Percentiles rank a stretch among this genome's conserved stretches.
Conservation (phyloP, 2,329 filamentous ascomycete species). For the Penicillium sp. region DNA sequence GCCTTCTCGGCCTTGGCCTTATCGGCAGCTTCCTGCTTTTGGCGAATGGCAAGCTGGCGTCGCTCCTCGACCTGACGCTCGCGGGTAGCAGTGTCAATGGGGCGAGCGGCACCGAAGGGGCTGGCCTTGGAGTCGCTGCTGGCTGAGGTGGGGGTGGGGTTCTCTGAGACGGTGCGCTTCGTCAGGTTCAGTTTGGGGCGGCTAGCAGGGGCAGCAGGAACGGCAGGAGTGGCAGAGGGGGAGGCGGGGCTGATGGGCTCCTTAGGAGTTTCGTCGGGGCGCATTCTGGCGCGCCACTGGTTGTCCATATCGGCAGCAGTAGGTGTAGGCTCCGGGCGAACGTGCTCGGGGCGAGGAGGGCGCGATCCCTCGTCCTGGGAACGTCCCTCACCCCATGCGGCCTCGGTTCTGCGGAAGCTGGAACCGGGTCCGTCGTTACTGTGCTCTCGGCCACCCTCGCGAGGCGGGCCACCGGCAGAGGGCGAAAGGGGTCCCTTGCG, state of each 20-base stretch:
- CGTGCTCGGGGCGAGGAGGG: conserved; percentile 70
- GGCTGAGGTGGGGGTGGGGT: conserved; percentile 49
- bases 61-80: conserved; percentile 92
- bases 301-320: conserved; percentile 91
- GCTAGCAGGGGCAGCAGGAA: conserved; percentile 56
- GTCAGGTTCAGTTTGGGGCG: conserved; percentile 83
- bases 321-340: conserved; percentile 64
- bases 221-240: conserved; percentile 65
- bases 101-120: conserved; percentile 88
- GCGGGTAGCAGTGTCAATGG: conserved; percentile 86
- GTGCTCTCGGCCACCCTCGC: conserved; percentile 59
- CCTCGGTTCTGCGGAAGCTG: conserved; percentile 63
- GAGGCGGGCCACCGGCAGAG: conserved; percentile 47
- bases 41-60: conserved; percentile 66
- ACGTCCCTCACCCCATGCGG: conserved; percentile 68
- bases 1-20: conserved; percentile 72
- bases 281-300: conserved; percentile 90
- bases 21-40: conserved; percentile 85
- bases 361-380: conserved; percentile 70
- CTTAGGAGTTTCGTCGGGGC: conserved; percentile 71
- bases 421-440: conserved; percentile 61
- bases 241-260: conserved; percentile 74
- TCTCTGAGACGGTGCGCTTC: conserved; percentile 87
- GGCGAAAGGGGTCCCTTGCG: conserved; percentile 88
- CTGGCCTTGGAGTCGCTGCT: conserved; percentile 74